Conservation (phyloP, 805 yeast genomes). For the Yarrowia yakushimensis region DNA sequence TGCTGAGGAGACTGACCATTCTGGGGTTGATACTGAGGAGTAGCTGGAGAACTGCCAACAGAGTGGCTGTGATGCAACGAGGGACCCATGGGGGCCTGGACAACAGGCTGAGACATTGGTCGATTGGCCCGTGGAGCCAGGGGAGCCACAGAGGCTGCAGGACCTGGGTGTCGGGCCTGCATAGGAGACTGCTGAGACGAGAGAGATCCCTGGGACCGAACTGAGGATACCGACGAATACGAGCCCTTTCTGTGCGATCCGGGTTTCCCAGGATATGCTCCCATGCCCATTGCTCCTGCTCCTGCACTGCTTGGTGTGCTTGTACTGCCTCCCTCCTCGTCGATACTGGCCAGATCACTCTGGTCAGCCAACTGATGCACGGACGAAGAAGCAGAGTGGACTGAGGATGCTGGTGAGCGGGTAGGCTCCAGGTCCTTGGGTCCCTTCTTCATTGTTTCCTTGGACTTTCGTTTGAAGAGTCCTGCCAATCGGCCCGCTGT, state of each 20-base stretch:
- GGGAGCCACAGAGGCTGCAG: conserved; percentile 4
- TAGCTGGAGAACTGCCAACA: background rate
- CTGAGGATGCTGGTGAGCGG: conserved; percentile 1
- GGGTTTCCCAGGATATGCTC: background rate
- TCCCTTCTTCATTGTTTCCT: conserved; percentile 8
- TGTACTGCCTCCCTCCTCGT: conserved; percentile 1
- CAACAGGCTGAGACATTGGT: conserved; percentile 11
- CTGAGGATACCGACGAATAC: conserved; percentile 11
- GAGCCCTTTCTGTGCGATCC: conserved; percentile 7
- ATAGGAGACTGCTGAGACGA: conserved; percentile 11
- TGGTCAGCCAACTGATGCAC: conserved; percentile 3
- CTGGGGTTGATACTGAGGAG: background rate
- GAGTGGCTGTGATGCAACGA: conserved; percentile 1
- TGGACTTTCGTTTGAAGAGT: conserved; percentile 16
- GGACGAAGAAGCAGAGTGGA: conserved; percentile 3
- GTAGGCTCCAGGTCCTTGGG: background rate
- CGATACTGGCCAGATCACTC: conserved; percentile 17
- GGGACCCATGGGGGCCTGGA: background rate
- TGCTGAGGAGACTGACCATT: background rate
- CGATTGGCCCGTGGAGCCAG: background rate
- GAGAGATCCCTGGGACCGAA: background rate
- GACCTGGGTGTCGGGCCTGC: background rate
- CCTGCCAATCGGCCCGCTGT: conserved; percentile 1
- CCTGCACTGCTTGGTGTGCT: background rate
- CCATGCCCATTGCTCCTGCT: background rate